Conservation (phyloP, 129 eudicot species). For the Dittrichia graveolens region DNA sequence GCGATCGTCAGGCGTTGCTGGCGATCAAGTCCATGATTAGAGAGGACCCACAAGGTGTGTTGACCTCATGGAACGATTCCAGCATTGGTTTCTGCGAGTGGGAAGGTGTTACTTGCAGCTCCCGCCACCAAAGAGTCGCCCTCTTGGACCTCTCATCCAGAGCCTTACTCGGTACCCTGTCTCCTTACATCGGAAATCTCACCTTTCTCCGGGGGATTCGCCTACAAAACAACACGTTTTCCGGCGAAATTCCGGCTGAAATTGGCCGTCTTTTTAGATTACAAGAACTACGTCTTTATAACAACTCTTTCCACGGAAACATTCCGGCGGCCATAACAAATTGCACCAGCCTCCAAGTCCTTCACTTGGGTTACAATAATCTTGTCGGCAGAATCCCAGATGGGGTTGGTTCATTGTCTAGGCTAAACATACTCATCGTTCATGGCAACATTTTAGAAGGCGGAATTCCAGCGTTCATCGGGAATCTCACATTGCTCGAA, state of each 20-base stretch:
- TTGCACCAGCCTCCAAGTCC: constrained; percentile 27
- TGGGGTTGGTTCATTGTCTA: constrained; percentile 24
- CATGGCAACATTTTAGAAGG: constrained; percentile 33
- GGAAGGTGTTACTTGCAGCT: constrained; percentile 36
- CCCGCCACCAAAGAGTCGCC: constrained; percentile 36
- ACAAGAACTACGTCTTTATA: constrained; percentile 20
- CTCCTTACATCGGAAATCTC: constrained; percentile 45
- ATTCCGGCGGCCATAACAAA: constrained; percentile 34
- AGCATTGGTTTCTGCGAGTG: constrained; percentile 24
- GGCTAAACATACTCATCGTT: constrained; percentile 1
- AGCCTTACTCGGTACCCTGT: constrained; percentile 30
- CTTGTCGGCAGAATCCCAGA: constrained; percentile 32
- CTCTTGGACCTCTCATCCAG: constrained; percentile 17
- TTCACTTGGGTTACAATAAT: constrained; percentile 29
- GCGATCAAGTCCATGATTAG: constrained; percentile 32
- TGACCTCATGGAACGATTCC: constrained; percentile 33
- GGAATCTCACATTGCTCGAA: constrained; percentile 25
- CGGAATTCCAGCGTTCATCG: constrained; percentile 33
- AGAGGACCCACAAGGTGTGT: constrained; percentile 34
- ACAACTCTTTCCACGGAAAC: constrained; percentile 33
- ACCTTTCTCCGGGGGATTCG: constrained; percentile 28
- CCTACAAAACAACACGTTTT: constrained; percentile 32
- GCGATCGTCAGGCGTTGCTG: constrained; percentile 28
- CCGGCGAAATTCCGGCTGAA: constrained; percentile 35
- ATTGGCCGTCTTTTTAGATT: constrained; percentile 31